Conservation (phyloP, 179 eudicot species). For the Carnegiea gigantea region DNA sequence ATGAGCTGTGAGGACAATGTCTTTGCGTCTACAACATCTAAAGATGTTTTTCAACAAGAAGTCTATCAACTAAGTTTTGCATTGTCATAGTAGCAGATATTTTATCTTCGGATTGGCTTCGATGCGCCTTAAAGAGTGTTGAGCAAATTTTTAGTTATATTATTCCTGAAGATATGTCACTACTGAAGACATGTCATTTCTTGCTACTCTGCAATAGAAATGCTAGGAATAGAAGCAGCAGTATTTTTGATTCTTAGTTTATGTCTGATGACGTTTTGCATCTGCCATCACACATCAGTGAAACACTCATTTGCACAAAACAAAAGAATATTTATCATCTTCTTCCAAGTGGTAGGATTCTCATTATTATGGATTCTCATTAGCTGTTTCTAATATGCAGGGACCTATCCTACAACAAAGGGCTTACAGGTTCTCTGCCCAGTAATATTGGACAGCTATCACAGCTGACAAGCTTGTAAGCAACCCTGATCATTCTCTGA, state of each 20-base stretch:
- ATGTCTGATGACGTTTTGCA: not conserved
- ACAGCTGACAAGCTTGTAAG: conserved; percentile 63
- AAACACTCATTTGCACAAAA: not conserved
- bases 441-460: conserved; percentile 50
- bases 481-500: conserved; percentile 9
- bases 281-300: not conserved
- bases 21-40: too few relatives aligned
- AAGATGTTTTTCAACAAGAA: too few relatives aligned
- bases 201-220: not conserved
- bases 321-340: not conserved
- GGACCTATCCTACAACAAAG: conserved; percentile 72
- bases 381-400: conserved; percentile 33
- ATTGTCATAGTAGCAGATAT: too few relatives aligned
- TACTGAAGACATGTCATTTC: not conserved
- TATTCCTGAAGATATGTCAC: not conserved
- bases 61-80: too few relatives aligned
- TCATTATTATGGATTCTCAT: conserved; percentile 2
- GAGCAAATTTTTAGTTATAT: not conserved
- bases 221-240: not conserved
- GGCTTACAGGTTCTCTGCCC: conserved; percentile 66
- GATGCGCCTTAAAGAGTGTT: not conserved
- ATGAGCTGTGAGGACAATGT: not conserved
- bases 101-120: not conserved
- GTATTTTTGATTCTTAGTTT: not conserved
- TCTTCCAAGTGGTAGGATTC: not conserved